Evolutionary conservation across 2,329 filamentous ascomycete genomes (phyloP).

Genomic region (Claviceps digitariae): DNA sequence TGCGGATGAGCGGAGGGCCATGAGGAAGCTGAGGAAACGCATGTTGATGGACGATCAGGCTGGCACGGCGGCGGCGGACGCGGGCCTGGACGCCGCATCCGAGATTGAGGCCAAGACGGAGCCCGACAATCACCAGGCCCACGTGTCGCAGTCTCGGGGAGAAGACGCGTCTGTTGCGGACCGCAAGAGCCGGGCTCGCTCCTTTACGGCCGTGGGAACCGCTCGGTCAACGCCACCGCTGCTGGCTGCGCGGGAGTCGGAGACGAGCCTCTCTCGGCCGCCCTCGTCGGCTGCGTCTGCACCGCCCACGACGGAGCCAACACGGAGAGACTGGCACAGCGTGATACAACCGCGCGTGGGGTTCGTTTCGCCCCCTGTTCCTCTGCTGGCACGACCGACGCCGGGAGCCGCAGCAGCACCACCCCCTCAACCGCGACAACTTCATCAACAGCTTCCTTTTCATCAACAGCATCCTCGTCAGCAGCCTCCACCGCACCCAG

Average conservation of each 20-base stretch:
- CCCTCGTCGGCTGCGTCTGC: neutral
- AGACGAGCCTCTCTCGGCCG: neutral
- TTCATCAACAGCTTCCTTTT: neutral
- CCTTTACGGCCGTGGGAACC: neutral
- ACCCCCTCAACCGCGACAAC: neutral
- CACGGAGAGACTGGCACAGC: slow-evolving; percentile 1
- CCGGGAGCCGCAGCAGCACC: neutral
- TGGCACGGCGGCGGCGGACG: neutral
- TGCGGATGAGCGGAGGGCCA: slow-evolving; percentile 1
- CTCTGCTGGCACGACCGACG: neutral
- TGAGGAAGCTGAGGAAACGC: neutral
- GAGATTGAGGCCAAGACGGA: neutral
- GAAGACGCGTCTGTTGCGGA: neutral
- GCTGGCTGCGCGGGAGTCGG: neutral
- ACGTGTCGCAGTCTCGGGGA: neutral
- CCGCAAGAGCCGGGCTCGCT: neutral
- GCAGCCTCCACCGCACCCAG: neutral
- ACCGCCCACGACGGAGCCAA: neutral
- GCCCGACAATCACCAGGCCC: neutral
- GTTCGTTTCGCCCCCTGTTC: neutral
- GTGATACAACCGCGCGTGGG: neutral
- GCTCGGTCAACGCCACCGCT: neutral
- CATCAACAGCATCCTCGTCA: neutral
- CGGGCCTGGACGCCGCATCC: neutral
- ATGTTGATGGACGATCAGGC: neutral